Base-by-base conservation (phyloP, 1,139 yeast species). In the Candida pseudoviswanathii region DNA sequence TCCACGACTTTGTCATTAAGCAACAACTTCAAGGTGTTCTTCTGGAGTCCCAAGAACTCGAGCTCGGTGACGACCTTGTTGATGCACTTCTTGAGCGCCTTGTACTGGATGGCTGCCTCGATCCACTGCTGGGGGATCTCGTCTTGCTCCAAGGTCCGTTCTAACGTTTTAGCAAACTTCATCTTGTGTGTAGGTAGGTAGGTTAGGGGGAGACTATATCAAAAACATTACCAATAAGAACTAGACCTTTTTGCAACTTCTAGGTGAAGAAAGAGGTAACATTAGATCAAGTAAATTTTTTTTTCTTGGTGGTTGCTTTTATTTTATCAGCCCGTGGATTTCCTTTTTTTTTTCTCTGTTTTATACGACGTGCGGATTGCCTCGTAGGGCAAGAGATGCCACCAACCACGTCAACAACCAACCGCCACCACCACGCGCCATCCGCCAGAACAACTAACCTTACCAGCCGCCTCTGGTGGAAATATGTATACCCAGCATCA, bases 81-180 rank as follows among this genome's bases (percentile, higher is more conserved):
- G 52, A 86, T 85, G 52, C 83, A 76, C 62, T 86, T 86, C 63
- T 86, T 86, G 47, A 86, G 67, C 1, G 84, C 78, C 60, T 86
- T 86, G 64, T 86, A 86, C 58, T 85, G 87, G 47, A 86, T 86
- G 24, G 91, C 89, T 3, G 83, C 80, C 34, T 76, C 79, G 0
- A 81, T 70, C 94, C 94, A 86, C 38, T 83, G 86, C 38, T 73
- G 77, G 3, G 94, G 94, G 33, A 86, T 72, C 4, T 80, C 78
- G 43, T 83, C 86, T 50, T 80, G 84, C 32, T 72, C 73, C 29
- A 86, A 72, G 2, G 84, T 78, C 57, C 84, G 83, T 60, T 86
- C 85, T 52, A 85, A 79, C 4, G 81, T 78, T 63, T 86, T 86
- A 5, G 89, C 92, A 64, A 86, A 86, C 75, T 86, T 86, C 94